A percentile compares a stretch with the other conserved stretches of the same genome.
These are phyloP conservation scores for Pseudocercospora pini-densiflorae DNA, from an alignment of 2,329 filamentous ascomycete species.

Conservation along the genomic window DNA sequence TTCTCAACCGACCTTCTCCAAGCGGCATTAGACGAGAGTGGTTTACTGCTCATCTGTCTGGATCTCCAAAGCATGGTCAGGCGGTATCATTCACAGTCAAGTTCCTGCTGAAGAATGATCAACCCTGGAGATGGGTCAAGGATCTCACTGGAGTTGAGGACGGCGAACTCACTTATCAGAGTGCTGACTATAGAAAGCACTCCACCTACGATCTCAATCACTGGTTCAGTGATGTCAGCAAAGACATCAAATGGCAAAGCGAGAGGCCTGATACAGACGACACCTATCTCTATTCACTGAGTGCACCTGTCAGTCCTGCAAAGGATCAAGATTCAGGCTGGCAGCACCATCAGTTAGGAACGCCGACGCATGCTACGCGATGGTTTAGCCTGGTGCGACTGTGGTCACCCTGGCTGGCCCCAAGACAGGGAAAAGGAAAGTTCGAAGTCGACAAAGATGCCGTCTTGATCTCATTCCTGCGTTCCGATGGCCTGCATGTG, in stretches of 20 bases:
- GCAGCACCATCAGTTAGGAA: conserved; percentile 63
- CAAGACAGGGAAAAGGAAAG: conserved; percentile 73
- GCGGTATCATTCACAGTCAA: conserved; percentile 71
- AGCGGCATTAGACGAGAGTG: conserved; percentile 48
- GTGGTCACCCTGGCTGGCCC: conserved; percentile 84
- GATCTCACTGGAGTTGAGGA: conserved; percentile 67
- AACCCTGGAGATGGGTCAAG: conserved; percentile 72
- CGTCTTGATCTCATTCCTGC: conserved; percentile 77
- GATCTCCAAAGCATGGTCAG: conserved; percentile 49
- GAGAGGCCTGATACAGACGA: conserved; percentile 68
- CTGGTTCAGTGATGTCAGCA: conserved; percentile 63
- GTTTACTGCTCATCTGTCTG: conserved; percentile 58
- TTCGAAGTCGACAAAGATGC: conserved; percentile 78
- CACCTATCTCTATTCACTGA: conserved; percentile 73
- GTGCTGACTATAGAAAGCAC: conserved; percentile 34
- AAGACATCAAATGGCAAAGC: conserved; percentile 58
- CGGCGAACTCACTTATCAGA: conserved; percentile 63
- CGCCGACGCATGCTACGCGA: conserved; percentile 66
- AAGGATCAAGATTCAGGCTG: conserved; percentile 62
- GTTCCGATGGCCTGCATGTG: conserved; percentile 71
- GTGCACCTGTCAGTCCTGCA: conserved; percentile 60
- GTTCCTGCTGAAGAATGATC: conserved; percentile 59
- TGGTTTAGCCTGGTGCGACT: conserved; percentile 84
- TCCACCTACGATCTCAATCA: conserved; percentile 52
- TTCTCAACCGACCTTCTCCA: conserved; percentile 29